These are phyloP conservation scores for Saccharomycopsis oosterbeekiorum DNA, from an alignment of 805 yeast genomes.

Conservation along the genomic window DNA sequence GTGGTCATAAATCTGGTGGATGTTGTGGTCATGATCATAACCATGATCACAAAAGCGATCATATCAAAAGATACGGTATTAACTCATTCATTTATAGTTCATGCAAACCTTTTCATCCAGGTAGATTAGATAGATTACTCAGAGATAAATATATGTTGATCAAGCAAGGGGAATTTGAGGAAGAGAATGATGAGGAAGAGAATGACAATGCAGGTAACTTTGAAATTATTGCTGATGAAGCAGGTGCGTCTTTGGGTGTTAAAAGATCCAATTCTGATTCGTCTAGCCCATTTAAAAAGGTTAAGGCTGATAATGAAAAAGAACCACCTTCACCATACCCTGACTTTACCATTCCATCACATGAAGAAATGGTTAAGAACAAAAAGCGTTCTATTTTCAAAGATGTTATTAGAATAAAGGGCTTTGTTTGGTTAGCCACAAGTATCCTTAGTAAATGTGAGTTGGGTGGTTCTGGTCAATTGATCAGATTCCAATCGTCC, in stretches of 20 bases:
- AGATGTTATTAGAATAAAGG: constrained; percentile 32
- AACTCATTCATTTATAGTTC: constrained; percentile 35
- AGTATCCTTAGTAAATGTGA: constrained; percentile 21
- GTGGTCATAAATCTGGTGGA: constrained; percentile 9
- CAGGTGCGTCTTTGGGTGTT: not conserved
- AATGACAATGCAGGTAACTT: constrained; percentile 9
- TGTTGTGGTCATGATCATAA: constrained; percentile 6
- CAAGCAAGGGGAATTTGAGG: constrained; percentile 21
- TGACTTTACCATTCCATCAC: constrained; percentile 15
- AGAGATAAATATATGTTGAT: constrained; percentile 28
- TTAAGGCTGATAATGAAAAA: constrained; percentile 2
- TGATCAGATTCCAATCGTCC: constrained; percentile 13
- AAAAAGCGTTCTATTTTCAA: constrained; percentile 31
- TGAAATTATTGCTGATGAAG: constrained; percentile 13
- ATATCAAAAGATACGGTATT: constrained; percentile 33
- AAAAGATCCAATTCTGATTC: not conserved
- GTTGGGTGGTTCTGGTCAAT: constrained; percentile 17
- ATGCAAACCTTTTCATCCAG: constrained; percentile 37
- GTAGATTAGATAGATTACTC: constrained; percentile 30
- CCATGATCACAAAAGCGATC: constrained; percentile 6
- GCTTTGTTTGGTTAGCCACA: constrained; percentile 37
- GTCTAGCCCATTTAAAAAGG: not conserved
- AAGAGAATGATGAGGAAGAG: constrained; percentile 19
- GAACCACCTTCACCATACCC: not conserved
- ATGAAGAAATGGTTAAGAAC: constrained; percentile 26